Conservation (phyloP, 2,329 filamentous ascomycete species). For the Metarhizium album region DNA sequence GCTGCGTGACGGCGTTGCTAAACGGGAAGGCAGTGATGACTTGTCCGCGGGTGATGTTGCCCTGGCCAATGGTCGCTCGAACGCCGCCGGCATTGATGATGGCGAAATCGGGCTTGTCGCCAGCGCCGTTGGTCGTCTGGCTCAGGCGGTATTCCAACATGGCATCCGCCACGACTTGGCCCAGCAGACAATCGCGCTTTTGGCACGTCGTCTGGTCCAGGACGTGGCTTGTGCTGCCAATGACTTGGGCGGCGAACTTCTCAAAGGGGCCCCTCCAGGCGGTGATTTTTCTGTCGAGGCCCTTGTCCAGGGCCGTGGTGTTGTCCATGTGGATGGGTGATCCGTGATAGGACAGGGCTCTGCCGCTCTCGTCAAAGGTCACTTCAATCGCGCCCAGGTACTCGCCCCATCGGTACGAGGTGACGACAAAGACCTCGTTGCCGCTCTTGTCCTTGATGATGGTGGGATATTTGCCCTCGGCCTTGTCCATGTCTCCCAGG, state of each 20-base stretch:
- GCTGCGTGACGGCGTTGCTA: constrained; percentile 51
- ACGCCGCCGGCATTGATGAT: constrained; percentile 55
- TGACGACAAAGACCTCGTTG: constrained; percentile 59
- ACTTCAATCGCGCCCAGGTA: constrained; percentile 59
- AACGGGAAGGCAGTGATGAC: constrained; percentile 57
- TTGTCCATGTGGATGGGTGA: constrained; percentile 56
- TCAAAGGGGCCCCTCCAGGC: constrained; percentile 52
- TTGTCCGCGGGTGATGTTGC: constrained; percentile 51
- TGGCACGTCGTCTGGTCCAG: constrained; percentile 52
- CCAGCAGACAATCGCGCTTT: constrained; percentile 44
- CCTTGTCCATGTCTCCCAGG: constrained; percentile 46
- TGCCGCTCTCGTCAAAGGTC: constrained; percentile 49
- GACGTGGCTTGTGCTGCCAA: constrained; percentile 31
- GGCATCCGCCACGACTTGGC: constrained; percentile 45
- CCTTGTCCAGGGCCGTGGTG: constrained; percentile 43
- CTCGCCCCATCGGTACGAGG: constrained; percentile 58
- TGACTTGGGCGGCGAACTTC: constrained; percentile 38
- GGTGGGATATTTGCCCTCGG: constrained; percentile 52
- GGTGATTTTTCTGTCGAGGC: constrained; percentile 46
- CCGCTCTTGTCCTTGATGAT: constrained; percentile 49
- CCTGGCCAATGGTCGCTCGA: constrained; percentile 50
- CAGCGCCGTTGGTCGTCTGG: constrained; percentile 24
- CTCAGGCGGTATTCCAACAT: constrained; percentile 50
- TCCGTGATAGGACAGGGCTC: constrained; percentile 51
- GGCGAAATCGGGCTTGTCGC: constrained; percentile 37